Base-by-base conservation (phyloP, 768 basidiomycete species). In the Xerocomellus intermedius region DNA sequence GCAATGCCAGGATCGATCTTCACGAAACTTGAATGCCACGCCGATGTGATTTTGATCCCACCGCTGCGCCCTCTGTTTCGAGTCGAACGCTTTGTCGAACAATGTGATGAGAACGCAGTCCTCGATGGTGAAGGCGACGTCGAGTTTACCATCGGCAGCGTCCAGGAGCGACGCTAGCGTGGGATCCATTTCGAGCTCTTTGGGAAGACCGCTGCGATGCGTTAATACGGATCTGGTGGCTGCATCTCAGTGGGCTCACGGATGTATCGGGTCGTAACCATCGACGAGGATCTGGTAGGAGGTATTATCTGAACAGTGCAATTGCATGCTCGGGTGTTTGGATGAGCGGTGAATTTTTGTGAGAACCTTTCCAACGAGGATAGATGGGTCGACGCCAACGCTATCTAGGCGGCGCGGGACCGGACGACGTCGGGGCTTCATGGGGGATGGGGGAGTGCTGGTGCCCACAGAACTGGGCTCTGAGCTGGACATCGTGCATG, bases 61-160 rank as follows among this genome's bases (percentile, higher is more conserved):
- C 6, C 71, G 64, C 37, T 70, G 63, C 48, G 58, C 66, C 54
- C 57, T 59, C 52, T 63, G 58, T 48, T 67, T 74, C 30, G 67
- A 61, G 60, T 80, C 74, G 64, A 83, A 85, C 10, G 84, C 85
- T 59, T 80, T 82, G 69, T 86, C 85, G 47, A 75, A 74, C 50
- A 86, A 69, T 6, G 75, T 79, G 66, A 85, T 74, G 54, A 81
- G 71, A 21, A 77, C 76, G 54, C 83, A 84, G 61, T 82, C 77
- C 33, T 76, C 63, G 62, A 86, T 73, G 30, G 78, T 76, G 48
- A 77, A 73, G 48, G 73, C 62, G 19, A 76, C 55, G 24, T 62
- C 52, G 41, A 68, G 60, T 41, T 71, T 62, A 38, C 70, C 70
- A n/a, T 63, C 57, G n/a, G 66, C 60, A 8, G 74, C 64, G 37